Base-by-base conservation (phyloP, 2,329 filamentous ascomycete species). In the Lachnum nothofagi region DNA sequence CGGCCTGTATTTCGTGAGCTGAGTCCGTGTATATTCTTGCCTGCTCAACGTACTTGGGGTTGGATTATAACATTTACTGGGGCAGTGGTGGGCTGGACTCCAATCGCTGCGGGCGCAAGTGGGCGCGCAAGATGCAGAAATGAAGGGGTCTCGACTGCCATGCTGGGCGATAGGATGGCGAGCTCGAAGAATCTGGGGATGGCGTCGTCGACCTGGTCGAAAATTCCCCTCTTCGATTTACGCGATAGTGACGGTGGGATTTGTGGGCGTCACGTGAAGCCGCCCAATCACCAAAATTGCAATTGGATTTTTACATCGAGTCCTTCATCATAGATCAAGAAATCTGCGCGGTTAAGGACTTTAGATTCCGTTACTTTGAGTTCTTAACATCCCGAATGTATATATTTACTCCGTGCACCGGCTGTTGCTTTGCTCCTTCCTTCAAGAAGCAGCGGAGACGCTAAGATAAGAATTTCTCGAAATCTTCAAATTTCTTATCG, bases 101-200 rank as follows among this genome's bases (percentile, higher is more conserved):
- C 87, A 63, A 90, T 77, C 52, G 81, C 76, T 56, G 85, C 83
- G 60, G 90, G 89, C 69, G 89, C 90, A 66, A 97, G 78, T 65
- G 93, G 93, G 71, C 93, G 84, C 67, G 91, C 85, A 60, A 98
- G 85, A 72, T 98, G 93, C 65, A 97, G 83, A 77, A 95, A 97
- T 58, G 87, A 86, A 70, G 91, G 86, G 64, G 81, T 78, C 47
- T 57, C 75, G 66, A 80, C 75, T 70, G 88, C 85, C 90, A 95
- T 95, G 72, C 65, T 90, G 79, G 71, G 73, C 70, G 69, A 58
- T 47, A 54, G 48, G 44, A 44, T 55, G 31, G 20, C 37, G 31
- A 46, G 33, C 39, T 58, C 49, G 53, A 42, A 37, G 34, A 34
- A 34, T n/a, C 17, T 46, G 47, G 19, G 43, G 46, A 49, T 29